These are phyloP conservation scores for Naganishia albida DNA, from an alignment of 1,284 basidiomycete species.

Conservation along the genomic window DNA sequence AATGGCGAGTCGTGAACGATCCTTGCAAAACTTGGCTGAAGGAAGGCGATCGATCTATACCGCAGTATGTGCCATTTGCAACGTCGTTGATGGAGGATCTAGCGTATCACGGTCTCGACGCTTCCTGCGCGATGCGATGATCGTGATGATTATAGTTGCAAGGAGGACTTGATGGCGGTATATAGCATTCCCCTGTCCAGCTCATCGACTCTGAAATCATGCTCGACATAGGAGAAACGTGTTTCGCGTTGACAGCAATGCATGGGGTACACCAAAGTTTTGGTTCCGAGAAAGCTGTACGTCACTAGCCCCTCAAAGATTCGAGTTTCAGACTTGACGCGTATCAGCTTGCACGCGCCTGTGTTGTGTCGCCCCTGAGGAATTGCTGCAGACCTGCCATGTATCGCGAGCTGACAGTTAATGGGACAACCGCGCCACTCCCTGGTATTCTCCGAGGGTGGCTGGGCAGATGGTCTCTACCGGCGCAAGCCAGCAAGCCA, in stretches of 20 bases:
- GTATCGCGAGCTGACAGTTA: too few species aligned
- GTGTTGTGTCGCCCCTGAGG: too few species aligned
- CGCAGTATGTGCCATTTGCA: not conserved
- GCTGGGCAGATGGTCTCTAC: too few species aligned
- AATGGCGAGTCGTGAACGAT: not conserved
- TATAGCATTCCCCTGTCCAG: not conserved
- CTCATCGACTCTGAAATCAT: not conserved
- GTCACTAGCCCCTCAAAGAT: too few species aligned
- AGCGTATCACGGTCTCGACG: not conserved
- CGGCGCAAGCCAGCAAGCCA: too few species aligned
- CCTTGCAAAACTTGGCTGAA: not conserved
- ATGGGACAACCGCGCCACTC: too few species aligned
- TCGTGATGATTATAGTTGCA: not conserved
- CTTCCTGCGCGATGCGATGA: not conserved
- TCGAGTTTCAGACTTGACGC: too few species aligned
- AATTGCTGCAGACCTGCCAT: too few species aligned
- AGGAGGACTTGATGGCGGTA: not conserved
- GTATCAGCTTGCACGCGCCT: too few species aligned
- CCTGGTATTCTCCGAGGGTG: too few species aligned
- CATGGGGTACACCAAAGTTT: not conserved
- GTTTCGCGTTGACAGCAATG: not conserved
- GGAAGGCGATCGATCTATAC: not conserved
- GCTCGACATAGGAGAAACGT: not conserved
- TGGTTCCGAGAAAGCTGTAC: too few species aligned
- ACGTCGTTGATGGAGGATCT: not conserved